phyloP scores from a whole-genome alignment of 306 rosid genomes.

The Luffa aegyptiaca region DNA sequence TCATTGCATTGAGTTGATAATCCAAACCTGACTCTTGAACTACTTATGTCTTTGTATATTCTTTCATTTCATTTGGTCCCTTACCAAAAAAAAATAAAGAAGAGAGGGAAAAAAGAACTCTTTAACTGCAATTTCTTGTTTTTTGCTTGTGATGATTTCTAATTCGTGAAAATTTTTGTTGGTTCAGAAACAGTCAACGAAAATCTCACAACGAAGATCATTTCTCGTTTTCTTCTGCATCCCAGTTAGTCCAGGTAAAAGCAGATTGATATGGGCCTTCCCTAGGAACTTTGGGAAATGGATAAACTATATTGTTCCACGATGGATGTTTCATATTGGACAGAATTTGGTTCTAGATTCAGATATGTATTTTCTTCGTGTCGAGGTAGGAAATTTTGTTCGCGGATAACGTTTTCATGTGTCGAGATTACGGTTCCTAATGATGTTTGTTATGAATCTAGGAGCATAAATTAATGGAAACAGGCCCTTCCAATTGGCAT shows the following conservation, averaged over 20 bases:
- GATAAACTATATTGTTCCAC: slow-evolving; percentile 5
- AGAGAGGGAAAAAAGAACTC: too few species aligned
- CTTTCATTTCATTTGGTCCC: too few species aligned
- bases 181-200: background rate
- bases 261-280: slow-evolving; percentile 19
- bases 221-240: slow-evolving; percentile 11
- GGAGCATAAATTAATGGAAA: slow-evolving; percentile 60
- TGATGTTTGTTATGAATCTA: slow-evolving; percentile 7
- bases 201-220: background rate
- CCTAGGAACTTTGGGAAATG: slow-evolving; percentile 11
- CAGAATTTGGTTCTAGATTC: slow-evolving; percentile 14
- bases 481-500: slow-evolving; percentile 56
- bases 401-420: background rate
- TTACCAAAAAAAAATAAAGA: too few species aligned
- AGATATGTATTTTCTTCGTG: slow-evolving; percentile 8
- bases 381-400: background rate
- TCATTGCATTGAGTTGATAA: background rate
- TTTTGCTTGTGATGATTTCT: background rate
- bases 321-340: slow-evolving; percentile 12
- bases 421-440: background rate
- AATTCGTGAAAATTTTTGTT: background rate
- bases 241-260: slow-evolving; percentile 19
- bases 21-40: too few species aligned
- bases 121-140: background rate
- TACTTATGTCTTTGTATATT: too few species aligned